Base-by-base conservation (phyloP, 2,329 filamentous ascomycete species). In the Phaeosphaeria sp. region DNA sequence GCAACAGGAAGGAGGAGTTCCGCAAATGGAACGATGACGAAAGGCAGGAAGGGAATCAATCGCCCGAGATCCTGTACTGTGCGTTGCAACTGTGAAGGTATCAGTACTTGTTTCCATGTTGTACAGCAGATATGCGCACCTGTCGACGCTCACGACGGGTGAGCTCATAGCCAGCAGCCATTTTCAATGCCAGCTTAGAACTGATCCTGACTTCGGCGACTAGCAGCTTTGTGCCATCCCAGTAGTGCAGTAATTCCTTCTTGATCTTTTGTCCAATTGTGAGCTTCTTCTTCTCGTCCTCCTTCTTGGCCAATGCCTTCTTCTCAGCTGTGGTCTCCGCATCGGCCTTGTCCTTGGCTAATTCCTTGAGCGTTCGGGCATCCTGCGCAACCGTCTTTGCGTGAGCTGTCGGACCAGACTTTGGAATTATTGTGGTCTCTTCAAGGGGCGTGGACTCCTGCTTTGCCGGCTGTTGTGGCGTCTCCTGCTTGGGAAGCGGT, bases 161-260 rank as follows among this genome's bases (percentile, higher is more conserved):
- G 64, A 99, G 87, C 79, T 99, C 95, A 80, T 99, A 99, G 7
- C 95, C 95, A 58, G 92, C 93, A 15, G 93, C 93, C 95, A 99
- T 99, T 83, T 97, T 98, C 77, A 97, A 79, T 6, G 93, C 95
- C 65, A 99, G 82, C 62, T 90, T 90, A 60, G 90, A 92, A 77
- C 94, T 98, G 76, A 99, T 99, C 79, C 84, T 92, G 74, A 98
- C 89, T 80, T 99, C 95, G 1, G 92, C 91, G 21, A 90, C 93
- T 66, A 99, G 83, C 71, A 99, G 84, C 80, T 99, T 99, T 25
- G 93, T 98, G 59, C 95, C 95, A 79, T 99, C 95, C 94, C 95
- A 98, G 81, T 99, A 99, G 78, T 99, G 95, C 61, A 89, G 87
- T 15, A 84, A 85, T 79, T 99, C 95, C 78, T 96, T 93, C 85